These are phyloP conservation scores for Stipa capillata DNA, from an alignment of 176 grass and related monocot species.

Conservation along the genomic window DNA sequence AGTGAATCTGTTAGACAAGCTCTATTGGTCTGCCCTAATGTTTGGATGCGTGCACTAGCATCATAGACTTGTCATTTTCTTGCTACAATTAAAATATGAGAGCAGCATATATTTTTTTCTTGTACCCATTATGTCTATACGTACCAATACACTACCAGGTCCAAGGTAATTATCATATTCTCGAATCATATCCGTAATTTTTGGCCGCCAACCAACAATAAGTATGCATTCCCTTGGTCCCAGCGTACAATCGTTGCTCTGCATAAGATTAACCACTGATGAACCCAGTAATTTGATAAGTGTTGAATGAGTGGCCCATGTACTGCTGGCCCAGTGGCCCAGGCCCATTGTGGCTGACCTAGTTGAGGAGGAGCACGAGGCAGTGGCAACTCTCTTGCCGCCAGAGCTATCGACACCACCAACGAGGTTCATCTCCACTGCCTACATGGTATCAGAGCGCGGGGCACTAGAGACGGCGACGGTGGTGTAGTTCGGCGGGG, in stretches of 20 bases:
- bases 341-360: no score
- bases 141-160: conserved; percentile 74
- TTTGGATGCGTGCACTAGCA: not conserved
- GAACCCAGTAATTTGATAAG: not conserved
- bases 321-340: no score
- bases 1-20: conserved; percentile 8
- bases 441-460: no score
- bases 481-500: no score
- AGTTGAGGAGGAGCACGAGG: no score
- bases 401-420: no score
- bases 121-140: conserved; percentile 1
- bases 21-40: not conserved
- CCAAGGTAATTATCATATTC: conserved; percentile 91
- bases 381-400: no score
- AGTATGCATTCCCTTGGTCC: conserved; percentile 68
- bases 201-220: conserved; percentile 79
- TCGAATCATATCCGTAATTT: conserved; percentile 77
- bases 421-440: no score
- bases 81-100: not conserved
- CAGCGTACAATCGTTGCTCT: conserved; percentile 63
- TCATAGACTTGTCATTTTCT: not conserved
- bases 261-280: conserved; percentile 17
- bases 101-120: conserved; percentile 1
- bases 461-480: no score
- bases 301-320: no score